Base-by-base conservation (phyloP, 73 alveolate genomes). In the Paramecium biaurelia region DNA sequence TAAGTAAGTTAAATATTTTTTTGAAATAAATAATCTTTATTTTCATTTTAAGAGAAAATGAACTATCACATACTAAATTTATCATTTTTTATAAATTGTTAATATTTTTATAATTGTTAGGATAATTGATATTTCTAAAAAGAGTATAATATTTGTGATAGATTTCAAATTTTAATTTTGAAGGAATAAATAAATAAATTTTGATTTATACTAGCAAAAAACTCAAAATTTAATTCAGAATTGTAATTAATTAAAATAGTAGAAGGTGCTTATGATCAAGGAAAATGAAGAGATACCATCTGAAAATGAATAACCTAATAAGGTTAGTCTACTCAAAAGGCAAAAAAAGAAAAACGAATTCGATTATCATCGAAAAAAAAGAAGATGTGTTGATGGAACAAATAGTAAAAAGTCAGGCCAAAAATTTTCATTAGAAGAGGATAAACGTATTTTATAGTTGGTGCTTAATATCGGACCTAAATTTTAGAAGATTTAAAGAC, bases 381-480 rank as follows among this genome's bases (percentile, higher is more conserved):
- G 90, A 20, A 38, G 70, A 30, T n/a, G 63, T 7, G 12, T n/a
- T 21, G 90, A 79, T 15, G 90, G 90, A 43, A 9, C 37, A 24
- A 21, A 20, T 12, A 79, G 18, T 79, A 32, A 41, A 12, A 79
- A 79, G 24, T 42, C 90, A 43, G 90, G 90, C 1, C 15, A 79
- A 79, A 79, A 79, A 12, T 79, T 79, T 34, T 38, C 90, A 7
- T 7, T 8, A 20, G 90, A 79, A 24, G 90, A 79, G 5, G 90
- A 79, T 24, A 38, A 45, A 45, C 42, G 45, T 58, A 79, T 79
- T 24, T 47, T 79, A 18, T 21, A 79, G 37, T 45, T 79, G 28
- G 90, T 79, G 14, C 56, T 79, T 8, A 79, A 41, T 7, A 34
- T 15, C 5, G 90, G 90, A 9, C 90, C 90, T 12, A 79, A 79